phyloP scores from a whole-genome alignment of 2,329 filamentous ascomycete species.

The Madurella fahalii region DNA sequence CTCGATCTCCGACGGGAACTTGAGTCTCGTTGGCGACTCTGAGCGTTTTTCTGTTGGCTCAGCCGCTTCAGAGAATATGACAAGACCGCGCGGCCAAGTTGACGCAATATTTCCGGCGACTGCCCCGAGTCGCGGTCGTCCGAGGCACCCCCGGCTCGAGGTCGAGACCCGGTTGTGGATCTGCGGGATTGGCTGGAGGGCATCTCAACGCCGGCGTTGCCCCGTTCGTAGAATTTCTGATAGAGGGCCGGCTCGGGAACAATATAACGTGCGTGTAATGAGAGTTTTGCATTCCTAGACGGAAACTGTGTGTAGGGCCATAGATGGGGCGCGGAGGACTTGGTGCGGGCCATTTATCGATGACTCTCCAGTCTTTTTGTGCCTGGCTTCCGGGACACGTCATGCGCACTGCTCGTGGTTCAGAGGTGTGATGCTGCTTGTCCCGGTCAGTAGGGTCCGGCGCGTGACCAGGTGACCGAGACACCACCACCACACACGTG shows the following conservation, averaged over 20 bases:
- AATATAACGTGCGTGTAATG: too few relatives aligned
- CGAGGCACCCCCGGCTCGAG: not conserved
- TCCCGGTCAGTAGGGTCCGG: constrained; percentile 10
- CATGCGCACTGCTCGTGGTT: constrained; percentile 4
- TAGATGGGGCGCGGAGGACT: too few relatives aligned
- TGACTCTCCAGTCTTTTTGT: not conserved
- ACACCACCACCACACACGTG: constrained; percentile 3
- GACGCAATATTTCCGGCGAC: constrained; percentile 18
- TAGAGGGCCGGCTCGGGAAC: too few relatives aligned
- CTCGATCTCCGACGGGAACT: constrained; percentile 2
- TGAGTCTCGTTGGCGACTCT: not conserved
- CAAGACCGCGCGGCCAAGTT: constrained; percentile 21
- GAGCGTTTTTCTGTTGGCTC: constrained; percentile 11
- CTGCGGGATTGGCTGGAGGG: constrained; percentile 6
- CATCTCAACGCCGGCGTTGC: not conserved
- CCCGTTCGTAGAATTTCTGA: too few relatives aligned
- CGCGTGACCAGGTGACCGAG: constrained; percentile 18
- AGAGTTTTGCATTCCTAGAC: too few relatives aligned
- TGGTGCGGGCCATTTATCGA: not conserved
- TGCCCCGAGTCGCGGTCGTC: not conserved
- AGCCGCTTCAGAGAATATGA: constrained; percentile 22
- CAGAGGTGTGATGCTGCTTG: constrained; percentile 11
- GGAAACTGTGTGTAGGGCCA: too few relatives aligned
- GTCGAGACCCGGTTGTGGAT: not conserved
- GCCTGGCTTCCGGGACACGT: not conserved